phyloP scores from a whole-genome alignment of 495 filamentous ascomycete species.

The Penicillium antarcticum region DNA sequence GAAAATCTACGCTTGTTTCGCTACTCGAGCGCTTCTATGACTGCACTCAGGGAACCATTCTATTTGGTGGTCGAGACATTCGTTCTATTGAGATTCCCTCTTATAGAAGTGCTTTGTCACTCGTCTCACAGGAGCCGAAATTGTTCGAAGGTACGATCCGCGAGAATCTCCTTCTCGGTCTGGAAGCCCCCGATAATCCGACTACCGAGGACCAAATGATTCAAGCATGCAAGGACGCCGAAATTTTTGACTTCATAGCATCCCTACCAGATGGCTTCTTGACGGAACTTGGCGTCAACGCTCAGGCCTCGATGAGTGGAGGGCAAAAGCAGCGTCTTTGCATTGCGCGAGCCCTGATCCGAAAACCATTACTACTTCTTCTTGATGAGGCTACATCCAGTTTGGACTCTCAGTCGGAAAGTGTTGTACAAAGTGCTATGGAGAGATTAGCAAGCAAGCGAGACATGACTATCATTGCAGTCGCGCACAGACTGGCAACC shows the following conservation, averaged over 20 bases:
- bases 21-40: constrained; percentile 66
- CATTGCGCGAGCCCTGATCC: constrained; percentile 47
- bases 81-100: constrained; percentile 17
- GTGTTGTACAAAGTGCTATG: constrained; percentile 31
- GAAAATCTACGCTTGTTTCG: constrained; percentile 67
- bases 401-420: constrained; percentile 51
- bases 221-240: constrained; percentile 51
- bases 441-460: constrained; percentile 41
- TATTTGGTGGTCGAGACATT: constrained; percentile 41
- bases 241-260: constrained; percentile 54
- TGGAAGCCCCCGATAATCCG: constrained; percentile 26
- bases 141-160: constrained; percentile 50
- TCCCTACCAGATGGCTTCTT: constrained; percentile 59
- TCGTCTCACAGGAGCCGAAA: constrained; percentile 50
- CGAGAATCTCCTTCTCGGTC: constrained; percentile 50
- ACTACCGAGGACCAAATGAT: constrained; percentile 45
- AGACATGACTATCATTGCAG: constrained; percentile 68
- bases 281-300: constrained; percentile 58
- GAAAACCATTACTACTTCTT: constrained; percentile 43
- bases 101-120: constrained; percentile 44
- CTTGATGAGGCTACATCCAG: constrained; percentile 59
- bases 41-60: constrained; percentile 30
- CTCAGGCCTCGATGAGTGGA: constrained; percentile 53
- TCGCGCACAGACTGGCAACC: constrained; percentile 71
- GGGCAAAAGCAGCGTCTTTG: constrained; percentile 50